These are phyloP conservation scores for Yarrowia keelungensis DNA, from an alignment of 805 yeast genomes.

Conservation along the genomic window DNA sequence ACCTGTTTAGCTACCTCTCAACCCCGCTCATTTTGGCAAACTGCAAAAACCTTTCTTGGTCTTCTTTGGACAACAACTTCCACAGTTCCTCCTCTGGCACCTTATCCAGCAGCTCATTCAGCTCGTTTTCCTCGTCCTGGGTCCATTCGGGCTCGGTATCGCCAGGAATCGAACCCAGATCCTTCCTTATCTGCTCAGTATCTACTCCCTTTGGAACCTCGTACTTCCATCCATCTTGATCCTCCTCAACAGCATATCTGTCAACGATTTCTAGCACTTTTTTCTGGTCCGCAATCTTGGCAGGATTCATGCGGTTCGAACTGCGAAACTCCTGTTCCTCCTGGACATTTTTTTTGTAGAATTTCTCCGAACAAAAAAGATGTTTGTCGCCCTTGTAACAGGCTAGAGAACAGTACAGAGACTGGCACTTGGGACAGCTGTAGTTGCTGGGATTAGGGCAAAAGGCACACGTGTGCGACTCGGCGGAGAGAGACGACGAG, in stretches of 20 bases:
- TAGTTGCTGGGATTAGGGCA: conserved; percentile 40
- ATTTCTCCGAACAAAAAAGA: conserved; percentile 41
- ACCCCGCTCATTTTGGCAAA: conserved; percentile 10
- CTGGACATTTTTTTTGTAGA: conserved; percentile 40
- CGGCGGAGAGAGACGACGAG: neutral
- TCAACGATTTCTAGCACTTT: conserved; percentile 40
- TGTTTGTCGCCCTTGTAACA: conserved; percentile 43
- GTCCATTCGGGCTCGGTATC: conserved; percentile 10
- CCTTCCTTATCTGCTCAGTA: neutral
- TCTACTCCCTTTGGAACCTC: conserved; percentile 36
- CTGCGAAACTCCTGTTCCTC: conserved; percentile 28
- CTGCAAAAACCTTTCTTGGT: conserved; percentile 37
- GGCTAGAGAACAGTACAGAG: conserved; percentile 42
- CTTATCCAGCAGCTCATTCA: conserved; percentile 40
- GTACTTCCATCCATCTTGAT: conserved; percentile 41
- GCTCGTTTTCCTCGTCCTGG: conserved; percentile 38
- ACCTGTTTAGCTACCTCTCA: no score
- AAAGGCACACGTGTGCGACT: conserved; percentile 21
- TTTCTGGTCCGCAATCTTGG: conserved; percentile 37
- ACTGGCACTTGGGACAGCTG: conserved; percentile 42
- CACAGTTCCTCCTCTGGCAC: conserved; percentile 41
- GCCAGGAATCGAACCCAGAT: neutral
- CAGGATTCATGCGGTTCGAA: conserved; percentile 8
- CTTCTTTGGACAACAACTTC: conserved; percentile 41
- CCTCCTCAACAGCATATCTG: conserved; percentile 1